Conservation (phyloP, 768 basidiomycete species). For the Sarcodon sp. region DNA sequence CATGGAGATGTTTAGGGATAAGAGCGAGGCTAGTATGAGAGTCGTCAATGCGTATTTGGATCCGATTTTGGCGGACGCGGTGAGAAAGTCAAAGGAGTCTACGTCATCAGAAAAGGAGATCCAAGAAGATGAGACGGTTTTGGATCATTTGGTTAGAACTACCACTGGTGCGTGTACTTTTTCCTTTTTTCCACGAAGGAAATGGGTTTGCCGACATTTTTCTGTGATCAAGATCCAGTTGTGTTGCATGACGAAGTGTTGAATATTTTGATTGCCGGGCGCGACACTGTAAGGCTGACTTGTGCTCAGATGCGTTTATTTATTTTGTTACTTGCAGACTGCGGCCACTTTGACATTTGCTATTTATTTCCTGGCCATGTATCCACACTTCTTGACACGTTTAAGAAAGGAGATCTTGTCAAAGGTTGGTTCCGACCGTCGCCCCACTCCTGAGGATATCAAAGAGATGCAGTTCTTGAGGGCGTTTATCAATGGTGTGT, state of each 20-base stretch:
- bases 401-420: slow-evolving; percentile 17
- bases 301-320: background rate
- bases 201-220: background rate
- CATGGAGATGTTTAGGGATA: slow-evolving; percentile 33
- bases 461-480: slow-evolving; percentile 17
- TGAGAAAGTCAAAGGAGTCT: slow-evolving; percentile 24
- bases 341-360: slow-evolving; percentile 16
- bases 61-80: slow-evolving; percentile 28
- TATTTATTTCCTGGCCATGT: slow-evolving; percentile 16
- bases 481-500: slow-evolving; percentile 15
- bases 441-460: slow-evolving; percentile 20
- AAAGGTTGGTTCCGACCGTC: slow-evolving; percentile 11
- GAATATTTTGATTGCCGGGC: slow-evolving; percentile 17
- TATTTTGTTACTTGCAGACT: slow-evolving; percentile 4
- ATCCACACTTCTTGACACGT: slow-evolving; percentile 15
- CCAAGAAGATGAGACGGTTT: slow-evolving; percentile 3
- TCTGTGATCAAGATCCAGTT: background rate
- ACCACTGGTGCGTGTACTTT: slow-evolving; percentile 5
- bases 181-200: background rate
- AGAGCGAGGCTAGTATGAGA: slow-evolving; percentile 34
- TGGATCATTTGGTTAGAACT: slow-evolving; percentile 6
- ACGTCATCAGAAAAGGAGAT: slow-evolving; percentile 1
- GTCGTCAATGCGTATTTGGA: slow-evolving; percentile 39
- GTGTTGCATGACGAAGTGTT: slow-evolving; percentile 12
- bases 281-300: slow-evolving; percentile 9